Evolutionary conservation across 495 filamentous ascomycete species (phyloP).

Genomic region (Rhizodiscina lignyota): DNA sequence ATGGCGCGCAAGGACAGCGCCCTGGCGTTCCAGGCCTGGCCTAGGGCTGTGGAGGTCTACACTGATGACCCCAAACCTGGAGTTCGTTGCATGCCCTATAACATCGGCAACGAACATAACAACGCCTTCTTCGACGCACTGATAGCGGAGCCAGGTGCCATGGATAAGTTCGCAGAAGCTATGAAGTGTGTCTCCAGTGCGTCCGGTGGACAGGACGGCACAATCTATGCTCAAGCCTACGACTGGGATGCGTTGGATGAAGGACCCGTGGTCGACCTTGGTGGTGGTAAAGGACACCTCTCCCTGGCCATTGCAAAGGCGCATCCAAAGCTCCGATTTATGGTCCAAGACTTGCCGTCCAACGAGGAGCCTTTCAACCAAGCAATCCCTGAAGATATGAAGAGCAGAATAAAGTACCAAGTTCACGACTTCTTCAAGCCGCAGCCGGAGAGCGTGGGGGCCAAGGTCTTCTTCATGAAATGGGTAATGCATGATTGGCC

Average conservation of each 20-base stretch:
- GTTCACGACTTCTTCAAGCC: constrained; percentile 37
- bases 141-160: background rate
- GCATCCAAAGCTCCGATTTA: constrained; percentile 31
- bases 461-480: constrained; percentile 22
- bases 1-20: background rate
- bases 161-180: background rate
- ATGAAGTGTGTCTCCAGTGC: background rate
- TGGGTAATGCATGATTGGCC: constrained; percentile 8
- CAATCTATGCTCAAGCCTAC: background rate
- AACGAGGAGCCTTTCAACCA: constrained; percentile 27
- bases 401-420: constrained; percentile 25
- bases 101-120: background rate
- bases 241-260: background rate
- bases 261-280: constrained; percentile 22
- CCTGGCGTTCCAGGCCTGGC: background rate
- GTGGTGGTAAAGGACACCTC: constrained; percentile 38
- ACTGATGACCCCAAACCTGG: background rate
- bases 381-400: constrained; percentile 22
- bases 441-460: constrained; percentile 34
- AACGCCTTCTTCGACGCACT: background rate
- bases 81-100: background rate
- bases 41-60: background rate
- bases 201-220: background rate
- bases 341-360: constrained; percentile 39
- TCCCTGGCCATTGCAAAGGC: constrained; percentile 27